Conservation (phyloP, 2,329 filamentous ascomycete species). For the Aspergillus tanneri region DNA sequence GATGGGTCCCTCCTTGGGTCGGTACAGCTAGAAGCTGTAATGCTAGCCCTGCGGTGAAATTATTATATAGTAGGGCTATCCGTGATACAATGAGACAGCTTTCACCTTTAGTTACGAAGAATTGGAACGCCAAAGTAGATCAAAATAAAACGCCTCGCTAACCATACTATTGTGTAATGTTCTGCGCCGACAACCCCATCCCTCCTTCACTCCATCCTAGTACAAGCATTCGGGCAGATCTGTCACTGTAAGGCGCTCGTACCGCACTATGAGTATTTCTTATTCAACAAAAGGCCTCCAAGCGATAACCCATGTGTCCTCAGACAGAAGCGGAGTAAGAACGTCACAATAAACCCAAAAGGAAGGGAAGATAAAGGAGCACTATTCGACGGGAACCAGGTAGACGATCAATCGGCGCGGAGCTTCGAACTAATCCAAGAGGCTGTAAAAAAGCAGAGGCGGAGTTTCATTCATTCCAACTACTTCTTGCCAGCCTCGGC, state of each 20-base stretch:
- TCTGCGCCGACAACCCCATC: slow-evolving; percentile 13
- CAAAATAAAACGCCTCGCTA: slow-evolving; percentile 32
- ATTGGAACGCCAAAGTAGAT: slow-evolving; percentile 4
- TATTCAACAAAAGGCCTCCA: too few species aligned
- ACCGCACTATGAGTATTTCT: too few species aligned
- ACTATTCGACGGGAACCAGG: too few species aligned
- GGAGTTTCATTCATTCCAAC: slow-evolving; percentile 34
- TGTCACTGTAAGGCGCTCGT: too few species aligned
- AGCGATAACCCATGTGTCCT: too few species aligned
- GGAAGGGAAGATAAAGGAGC: too few species aligned
- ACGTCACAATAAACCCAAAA: too few species aligned
- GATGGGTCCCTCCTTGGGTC: background rate
- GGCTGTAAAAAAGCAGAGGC: background rate
- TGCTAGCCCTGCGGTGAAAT: background rate
- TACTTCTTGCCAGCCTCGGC: slow-evolving; percentile 38
- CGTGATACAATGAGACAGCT: background rate
- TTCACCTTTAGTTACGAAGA: slow-evolving; percentile 4
- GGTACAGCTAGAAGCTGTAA: background rate
- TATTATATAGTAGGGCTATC: background rate
- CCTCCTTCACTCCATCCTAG: background rate
- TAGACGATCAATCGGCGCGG: too few species aligned
- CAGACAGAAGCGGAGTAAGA: too few species aligned
- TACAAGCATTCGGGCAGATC: background rate
- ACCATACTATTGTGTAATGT: slow-evolving; percentile 19
- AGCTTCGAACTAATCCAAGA: too few species aligned